Base-by-base conservation (phyloP, 2,329 filamentous ascomycete species). In the Penicillium sp. region DNA sequence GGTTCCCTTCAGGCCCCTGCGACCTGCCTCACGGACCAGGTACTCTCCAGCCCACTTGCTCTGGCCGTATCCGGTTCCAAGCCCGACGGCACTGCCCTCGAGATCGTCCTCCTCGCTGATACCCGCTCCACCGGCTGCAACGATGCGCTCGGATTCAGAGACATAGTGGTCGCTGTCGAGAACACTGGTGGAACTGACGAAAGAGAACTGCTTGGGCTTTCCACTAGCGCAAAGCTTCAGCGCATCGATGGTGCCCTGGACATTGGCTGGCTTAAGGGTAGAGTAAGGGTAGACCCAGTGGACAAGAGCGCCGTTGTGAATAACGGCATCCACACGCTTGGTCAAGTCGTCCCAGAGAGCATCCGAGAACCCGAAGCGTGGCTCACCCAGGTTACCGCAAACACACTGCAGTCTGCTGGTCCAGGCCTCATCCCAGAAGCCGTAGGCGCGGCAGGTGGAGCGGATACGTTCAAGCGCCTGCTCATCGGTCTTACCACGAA, bases 51-150 rank as follows among this genome's bases (percentile, higher is more conserved):
- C 86, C 89, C 89, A 96, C 72, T 97, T 96, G 57, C 81, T 82
- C 68, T 96, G 90, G 3, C 91, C 90, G 61, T 96, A 96, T 4
- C 91, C 90, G 1, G 87, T 95, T 34, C 82, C 82, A 2, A 96
- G 80, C 28, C 87, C 87, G 45, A 75, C 82, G 33, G 81, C 77
- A 61, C 87, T 90, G 46, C 89, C 88, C 57, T 80, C 74, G 54
- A 96, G 76, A 57, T 91, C 83, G 64, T 96, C 90, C 0, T 76
- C 76, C 66, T 96, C 91, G 19, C 77, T 74, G 15, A 95, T 78
- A 12, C 81, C 80, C 19, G 73, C 75, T 7, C 80, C 81, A 9
- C 85, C 85, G 29, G 77, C 77, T 9, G 75, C 75, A 29, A 79
- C 71, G 49, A 76, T 77, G 46, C 80, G 73, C 49, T 84, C 75